Evolutionary conservation across 768 basidiomycete genomes (phyloP), one percentile per base, ranked within the genome.

Genomic region (Lactarius pseudohatsudake): DNA sequence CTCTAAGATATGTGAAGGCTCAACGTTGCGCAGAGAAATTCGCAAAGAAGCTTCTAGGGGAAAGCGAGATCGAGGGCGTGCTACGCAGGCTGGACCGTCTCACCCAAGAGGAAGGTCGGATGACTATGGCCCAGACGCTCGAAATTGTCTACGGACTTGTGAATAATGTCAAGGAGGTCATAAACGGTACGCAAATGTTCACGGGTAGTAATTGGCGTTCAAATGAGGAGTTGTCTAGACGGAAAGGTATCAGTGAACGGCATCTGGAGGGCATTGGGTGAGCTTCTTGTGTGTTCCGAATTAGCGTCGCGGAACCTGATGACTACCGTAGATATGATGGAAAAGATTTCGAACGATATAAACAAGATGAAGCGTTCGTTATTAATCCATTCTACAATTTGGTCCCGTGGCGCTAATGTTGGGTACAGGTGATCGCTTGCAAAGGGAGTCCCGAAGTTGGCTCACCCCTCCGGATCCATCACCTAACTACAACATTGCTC

Each of bases 381-480:
- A 26, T 59, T 34, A 1, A 9, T 30, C 11, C 2, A n/a, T 54
- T 6, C n/a, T 13, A 0, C 7, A n/a, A 13, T 18, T 18, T 11
- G 9, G 4, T 2, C 13, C 0, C 2, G 20, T 47, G n/a, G 16
- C 1, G 22, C 59, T 65, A 30, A 65, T n/a, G 11, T 3, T 18
- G 11, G 5, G 26, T 5, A 10, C 28, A 64, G 64, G 57, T 26
- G 47, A 64, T 4, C 36, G 41, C 20, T 22, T 65, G 40, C 50
- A 54, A 47, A 11, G 11, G 6, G 30, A 60, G 6, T 22, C 54
- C 7, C 53, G 22, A n/a, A 13, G 20, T 8, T 65, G 64, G 64
- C 59, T 65, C 22, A 30, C 53, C 15, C 59, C 64, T 4, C 64
- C 64, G 15, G 59, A 65, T 15, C 64, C 64, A 3, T 65, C 28